phyloP scores from a whole-genome alignment of 1,284 basidiomycete genomes.

The Leccinum griseonigrum region DNA sequence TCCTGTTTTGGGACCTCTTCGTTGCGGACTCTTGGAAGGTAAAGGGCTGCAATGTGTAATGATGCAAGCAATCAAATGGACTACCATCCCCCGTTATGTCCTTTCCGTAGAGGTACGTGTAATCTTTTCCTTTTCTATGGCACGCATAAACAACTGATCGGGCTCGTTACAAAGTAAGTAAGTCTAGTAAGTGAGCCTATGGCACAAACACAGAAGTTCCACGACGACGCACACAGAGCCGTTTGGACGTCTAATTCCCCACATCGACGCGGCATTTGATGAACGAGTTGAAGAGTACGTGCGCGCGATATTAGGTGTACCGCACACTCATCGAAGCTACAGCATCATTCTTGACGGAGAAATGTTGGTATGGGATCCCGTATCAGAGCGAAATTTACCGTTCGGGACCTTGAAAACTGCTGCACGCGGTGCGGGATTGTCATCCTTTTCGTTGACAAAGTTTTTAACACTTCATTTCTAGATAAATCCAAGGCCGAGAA shows the following conservation, averaged over 20 bases:
- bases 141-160: slow-evolving; percentile 3
- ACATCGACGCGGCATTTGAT: slow-evolving; percentile 75
- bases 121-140: slow-evolving; percentile 86
- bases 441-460: background rate
- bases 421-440: slow-evolving; percentile 62
- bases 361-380: slow-evolving; percentile 96
- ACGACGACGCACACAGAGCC: no score
- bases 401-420: slow-evolving; percentile 92
- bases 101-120: slow-evolving; percentile 88
- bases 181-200: no score
- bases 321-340: slow-evolving; percentile 2
- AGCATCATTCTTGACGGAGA: slow-evolving; percentile 94
- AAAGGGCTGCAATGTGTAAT: background rate
- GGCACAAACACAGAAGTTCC: no score
- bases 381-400: slow-evolving; percentile 79
- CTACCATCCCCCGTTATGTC: slow-evolving; percentile 68
- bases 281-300: slow-evolving; percentile 76
- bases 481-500: slow-evolving; percentile 69
- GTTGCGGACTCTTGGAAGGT: slow-evolving; percentile 47
- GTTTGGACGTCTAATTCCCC: slow-evolving; percentile 66
- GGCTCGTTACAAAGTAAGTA: background rate
- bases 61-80: background rate
- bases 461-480: slow-evolving; percentile 28
- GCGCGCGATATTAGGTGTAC: background rate
- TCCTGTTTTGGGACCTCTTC: slow-evolving; percentile 59